Base-by-base conservation (phyloP, 2,329 filamentous ascomycete species). In the Paecilomyces dactylethromorphus region DNA sequence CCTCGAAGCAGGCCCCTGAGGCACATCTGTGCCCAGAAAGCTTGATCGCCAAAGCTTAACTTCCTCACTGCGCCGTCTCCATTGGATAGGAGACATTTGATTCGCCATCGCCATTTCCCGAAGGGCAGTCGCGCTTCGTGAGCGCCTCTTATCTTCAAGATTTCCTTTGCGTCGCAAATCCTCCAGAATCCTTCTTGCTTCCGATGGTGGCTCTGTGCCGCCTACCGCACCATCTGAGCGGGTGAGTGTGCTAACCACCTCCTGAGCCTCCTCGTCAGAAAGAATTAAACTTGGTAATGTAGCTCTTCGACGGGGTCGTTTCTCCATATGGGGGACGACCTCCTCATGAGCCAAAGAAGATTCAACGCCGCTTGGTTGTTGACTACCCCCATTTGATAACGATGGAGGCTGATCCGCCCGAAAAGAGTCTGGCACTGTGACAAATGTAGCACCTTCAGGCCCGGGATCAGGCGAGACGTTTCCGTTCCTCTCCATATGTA, bases 221-320 rank as follows among this genome's bases (percentile, higher is more conserved):
- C 12, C 59, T 60, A 21, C 58, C 59, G 32, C 50, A 21, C 21
- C 50, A 6, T 29, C 50, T 24, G 62, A 33, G 15, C 58, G 59
- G 10, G 64, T 45, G 15, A 64, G 31, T n/a, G 62, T 63, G 6
- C 58, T 57, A 2, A 62, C 62, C 5, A 66, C 51, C 13, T 64
- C 61, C 26, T 70, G 69, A 5, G 69, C 70, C 54, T 74, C 75
- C 8, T 76, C 71, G 13, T 78, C 73, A 5, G 74, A 76, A 35
- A 79, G 70, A 11, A 78, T 68, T 45, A 79, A 62, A 59, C 76
- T 79, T 1, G 78, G 77, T 15, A 79, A 66, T 1, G 77, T 79
- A 7, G 76, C 77, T 52, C 78, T 72, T 60, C 78, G 69, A 45
- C 68, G 69, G 24, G 67, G 68, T 11, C 59, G 62, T 13, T 53